Evolutionary conservation across 768 basidiomycete species (phyloP), one percentile per base, ranked within the genome.

Genomic region (Boletus reticulatus): DNA sequence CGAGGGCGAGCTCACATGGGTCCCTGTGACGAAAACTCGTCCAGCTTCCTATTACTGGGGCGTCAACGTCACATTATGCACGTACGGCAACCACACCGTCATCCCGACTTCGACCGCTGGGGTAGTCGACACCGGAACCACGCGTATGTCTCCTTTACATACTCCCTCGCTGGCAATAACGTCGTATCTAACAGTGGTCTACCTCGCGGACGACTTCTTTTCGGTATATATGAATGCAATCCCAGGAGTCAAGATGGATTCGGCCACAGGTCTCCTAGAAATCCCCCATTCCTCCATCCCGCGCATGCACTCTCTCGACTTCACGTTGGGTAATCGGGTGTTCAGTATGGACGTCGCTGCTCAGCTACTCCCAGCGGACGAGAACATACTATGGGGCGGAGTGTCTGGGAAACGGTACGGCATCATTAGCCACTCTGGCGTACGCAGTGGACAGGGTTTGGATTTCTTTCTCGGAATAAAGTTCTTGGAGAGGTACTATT

Each of bases 41-140:
- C 68, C 68, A 8, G 54, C 71, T 2, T 36, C 49, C 19, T 4
- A 1, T 9, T 72, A 42, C 57, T 72, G 72, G 72, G 71, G 71
- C 11, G 59, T 72, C 43, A 59, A 72, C 29, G 47, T 72, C 43
- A 65, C 62, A 7, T 54, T 20, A 14, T 39, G 32, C 8, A 59
- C 62, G 1, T 69, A 59, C 27, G 62, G 65, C 24, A 16, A 16
- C 6, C 24, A 45, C 5, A 43, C 43, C 4, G 22, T 63, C 36
- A 65, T 72, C 16, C 46, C 53, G 6, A 27, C 32, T 7, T 64
- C 66, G n/a, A 58, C 50, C 11, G 62, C 71, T 24, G 70, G 68
- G 12, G 61, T 71, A 9, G 67, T 68, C 31, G 66, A 67, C 48
- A 62, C 61, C 8, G 67, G 68, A 17, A 65, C 66, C 22, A 59